These are phyloP conservation scores for Erysimum cheiranthoides DNA, from an alignment of 345 rosid species.

Conservation along the genomic window DNA sequence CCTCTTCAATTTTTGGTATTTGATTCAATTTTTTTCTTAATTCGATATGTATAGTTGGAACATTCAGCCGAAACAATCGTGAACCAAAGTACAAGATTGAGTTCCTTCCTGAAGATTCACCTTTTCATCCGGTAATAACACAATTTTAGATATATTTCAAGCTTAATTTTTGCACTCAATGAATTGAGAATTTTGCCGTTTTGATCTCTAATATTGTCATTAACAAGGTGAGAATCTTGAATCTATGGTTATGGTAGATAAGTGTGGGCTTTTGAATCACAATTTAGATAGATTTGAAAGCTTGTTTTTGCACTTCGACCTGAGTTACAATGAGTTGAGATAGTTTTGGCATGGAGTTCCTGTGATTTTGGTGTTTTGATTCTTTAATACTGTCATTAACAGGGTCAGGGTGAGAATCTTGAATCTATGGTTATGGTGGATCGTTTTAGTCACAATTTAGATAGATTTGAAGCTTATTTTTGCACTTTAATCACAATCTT, in stretches of 20 bases:
- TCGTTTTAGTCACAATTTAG: not conserved
- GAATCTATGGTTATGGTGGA: not conserved
- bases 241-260: no score
- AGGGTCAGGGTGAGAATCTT: not conserved
- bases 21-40: not conserved
- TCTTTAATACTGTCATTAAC: no score
- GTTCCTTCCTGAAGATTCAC: slow-evolving; percentile 70
- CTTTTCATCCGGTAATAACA: slow-evolving; percentile 74
- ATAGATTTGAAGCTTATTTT: not conserved
- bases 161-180: not conserved
- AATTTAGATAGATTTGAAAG: not conserved
- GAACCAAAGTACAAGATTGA: slow-evolving; percentile 85
- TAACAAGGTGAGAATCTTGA: not conserved
- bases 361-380: no score
- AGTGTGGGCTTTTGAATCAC: not conserved
- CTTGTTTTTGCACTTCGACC: not conserved
- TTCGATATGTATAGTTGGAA: slow-evolving; percentile 51
- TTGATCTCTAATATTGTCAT: not conserved
- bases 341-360: not conserved
- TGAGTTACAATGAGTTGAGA: not conserved
- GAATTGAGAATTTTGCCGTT: not conserved
- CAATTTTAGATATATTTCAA: not conserved
- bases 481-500: not conserved
- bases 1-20: not conserved
- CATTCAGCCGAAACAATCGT: slow-evolving; percentile 71